A percentile compares a stretch with the other conserved stretches of the same genome.
These are phyloP conservation scores for Alternaria metachromatica DNA, from an alignment of 2,329 filamentous ascomycete genomes.

Conservation along the genomic window DNA sequence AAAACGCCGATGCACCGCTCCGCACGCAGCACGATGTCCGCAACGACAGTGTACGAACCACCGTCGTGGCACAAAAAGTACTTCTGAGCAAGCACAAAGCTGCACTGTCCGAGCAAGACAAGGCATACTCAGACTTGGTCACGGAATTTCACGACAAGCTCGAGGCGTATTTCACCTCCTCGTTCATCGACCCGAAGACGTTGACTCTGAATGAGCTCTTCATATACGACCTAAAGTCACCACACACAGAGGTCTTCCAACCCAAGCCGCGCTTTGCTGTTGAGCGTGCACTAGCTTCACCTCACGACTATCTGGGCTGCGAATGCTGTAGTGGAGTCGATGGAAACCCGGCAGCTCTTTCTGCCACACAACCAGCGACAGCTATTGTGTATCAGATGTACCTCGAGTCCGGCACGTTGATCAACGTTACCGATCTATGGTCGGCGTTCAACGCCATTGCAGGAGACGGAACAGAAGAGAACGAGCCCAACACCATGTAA, in stretches of 20 bases:
- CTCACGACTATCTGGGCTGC: conserved; percentile 80
- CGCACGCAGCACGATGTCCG: conserved; percentile 78
- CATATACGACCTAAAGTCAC: conserved; percentile 74
- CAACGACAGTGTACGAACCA: conserved; percentile 73
- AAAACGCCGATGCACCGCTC: conserved; percentile 53
- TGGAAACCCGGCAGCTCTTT: conserved; percentile 53
- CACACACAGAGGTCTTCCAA: conserved; percentile 75
- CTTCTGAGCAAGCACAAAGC: conserved; percentile 79
- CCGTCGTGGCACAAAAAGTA: conserved; percentile 81
- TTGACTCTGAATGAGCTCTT: conserved; percentile 74
- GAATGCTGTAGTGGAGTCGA: conserved; percentile 65
- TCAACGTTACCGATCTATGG: conserved; percentile 83
- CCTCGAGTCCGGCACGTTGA: conserved; percentile 74
- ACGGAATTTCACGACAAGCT: conserved; percentile 63
- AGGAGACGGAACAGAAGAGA: conserved; percentile 56
- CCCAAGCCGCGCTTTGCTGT: conserved; percentile 74
- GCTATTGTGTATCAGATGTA: conserved; percentile 81
- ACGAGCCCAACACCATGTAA: conserved; percentile 56
- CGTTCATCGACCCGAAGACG: conserved; percentile 57
- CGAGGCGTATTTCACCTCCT: conserved; percentile 53
- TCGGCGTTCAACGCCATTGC: conserved; percentile 74
- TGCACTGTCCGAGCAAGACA: conserved; percentile 72
- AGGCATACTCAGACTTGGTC: conserved; percentile 71
- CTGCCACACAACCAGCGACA: conserved; percentile 70
- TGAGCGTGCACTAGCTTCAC: conserved; percentile 73